phyloP scores from a whole-genome alignment of 305 asterid genomes.

The Fraxinus baroniana region DNA sequence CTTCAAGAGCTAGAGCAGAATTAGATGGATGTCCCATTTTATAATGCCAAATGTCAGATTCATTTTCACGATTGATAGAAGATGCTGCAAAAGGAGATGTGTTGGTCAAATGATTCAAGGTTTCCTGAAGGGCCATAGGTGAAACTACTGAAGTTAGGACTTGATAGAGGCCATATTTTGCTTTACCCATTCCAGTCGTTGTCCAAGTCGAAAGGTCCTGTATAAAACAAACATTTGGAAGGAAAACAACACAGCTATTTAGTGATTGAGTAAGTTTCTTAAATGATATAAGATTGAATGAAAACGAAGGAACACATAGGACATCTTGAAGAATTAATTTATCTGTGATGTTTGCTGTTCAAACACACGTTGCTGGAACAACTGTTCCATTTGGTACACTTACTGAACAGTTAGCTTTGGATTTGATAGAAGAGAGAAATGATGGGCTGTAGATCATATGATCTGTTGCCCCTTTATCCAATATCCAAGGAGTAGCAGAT shows the following conservation, averaged over 20 bases:
- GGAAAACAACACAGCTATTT: background rate
- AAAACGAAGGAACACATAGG: background rate
- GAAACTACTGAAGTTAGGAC: background rate
- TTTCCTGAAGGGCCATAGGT: background rate
- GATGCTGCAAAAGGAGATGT: no score
- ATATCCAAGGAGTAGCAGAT: background rate
- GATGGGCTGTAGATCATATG: background rate
- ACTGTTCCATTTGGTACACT: background rate
- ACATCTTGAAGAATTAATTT: background rate
- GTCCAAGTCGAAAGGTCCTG: background rate
- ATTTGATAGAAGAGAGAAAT: background rate
- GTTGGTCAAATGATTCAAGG: no score
- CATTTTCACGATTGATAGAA: no score
- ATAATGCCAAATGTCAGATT: no score
- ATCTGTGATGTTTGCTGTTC: background rate
- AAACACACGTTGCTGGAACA: background rate
- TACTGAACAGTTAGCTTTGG: background rate
- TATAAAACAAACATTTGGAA: background rate
- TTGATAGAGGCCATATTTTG: no score
- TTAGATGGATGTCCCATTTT: no score
- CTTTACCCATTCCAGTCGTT: background rate
- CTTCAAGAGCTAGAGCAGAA: no score
- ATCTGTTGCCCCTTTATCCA: background rate
- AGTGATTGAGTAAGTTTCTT: background rate
- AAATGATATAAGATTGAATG: background rate